These are phyloP conservation scores for Tetrapisispora fleetii DNA, from an alignment of 805 yeast species.

Conservation along the genomic window DNA sequence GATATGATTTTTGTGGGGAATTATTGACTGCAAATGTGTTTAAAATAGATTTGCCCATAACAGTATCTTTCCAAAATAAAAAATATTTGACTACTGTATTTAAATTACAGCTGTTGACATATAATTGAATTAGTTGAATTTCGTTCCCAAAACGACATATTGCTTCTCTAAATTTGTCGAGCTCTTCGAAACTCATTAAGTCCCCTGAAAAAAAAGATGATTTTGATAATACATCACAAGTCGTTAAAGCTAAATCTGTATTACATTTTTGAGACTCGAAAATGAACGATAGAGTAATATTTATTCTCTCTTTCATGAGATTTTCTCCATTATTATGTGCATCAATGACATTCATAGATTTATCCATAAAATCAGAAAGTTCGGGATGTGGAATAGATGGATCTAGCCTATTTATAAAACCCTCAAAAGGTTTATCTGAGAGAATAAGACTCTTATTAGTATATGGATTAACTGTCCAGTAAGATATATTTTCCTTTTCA, in stretches of 20 bases:
- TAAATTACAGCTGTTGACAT: conserved; percentile 60
- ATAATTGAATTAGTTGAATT: conserved; percentile 57
- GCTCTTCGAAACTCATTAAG: conserved; percentile 53
- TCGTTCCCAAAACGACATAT: conserved; percentile 69
- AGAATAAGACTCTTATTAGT: neutral
- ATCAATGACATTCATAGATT: neutral
- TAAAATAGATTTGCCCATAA: conserved; percentile 67
- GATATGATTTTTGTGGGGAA: neutral
- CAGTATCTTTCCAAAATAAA: conserved; percentile 85
- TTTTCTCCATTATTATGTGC: conserved; percentile 42
- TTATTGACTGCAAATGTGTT: conserved; percentile 50
- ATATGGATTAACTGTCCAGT: conserved; percentile 2
- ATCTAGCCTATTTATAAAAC: neutral
- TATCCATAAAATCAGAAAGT: neutral
- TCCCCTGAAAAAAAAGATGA: conserved; percentile 59
- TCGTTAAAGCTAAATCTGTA: conserved; percentile 34
- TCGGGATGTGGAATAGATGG: neutral
- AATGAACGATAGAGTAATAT: conserved; percentile 57
- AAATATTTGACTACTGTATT: conserved; percentile 78
- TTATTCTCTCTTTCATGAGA: conserved; percentile 47
- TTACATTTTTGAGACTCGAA: conserved; percentile 46
- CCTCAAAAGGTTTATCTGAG: neutral
- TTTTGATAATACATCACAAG: neutral
- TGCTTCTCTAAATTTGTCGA: conserved; percentile 60
- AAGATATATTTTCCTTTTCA: neutral